These are phyloP conservation scores for Wolfiporia cocos DNA, from an alignment of 1,284 basidiomycete genomes.

Conservation along the genomic window DNA sequence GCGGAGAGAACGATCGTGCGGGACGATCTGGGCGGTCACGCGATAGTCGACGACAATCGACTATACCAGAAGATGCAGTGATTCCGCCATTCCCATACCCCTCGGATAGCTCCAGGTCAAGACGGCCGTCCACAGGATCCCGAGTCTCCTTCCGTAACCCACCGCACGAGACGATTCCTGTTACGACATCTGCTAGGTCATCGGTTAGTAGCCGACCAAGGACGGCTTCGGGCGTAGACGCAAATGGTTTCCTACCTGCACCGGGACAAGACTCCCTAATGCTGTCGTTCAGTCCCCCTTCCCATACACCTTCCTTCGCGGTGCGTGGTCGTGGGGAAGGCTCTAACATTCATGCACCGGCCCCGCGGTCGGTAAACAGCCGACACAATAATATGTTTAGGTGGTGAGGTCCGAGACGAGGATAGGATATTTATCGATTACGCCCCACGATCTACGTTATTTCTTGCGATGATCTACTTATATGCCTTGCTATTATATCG, in stretches of 20 bases:
- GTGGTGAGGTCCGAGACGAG: conserved; percentile 10
- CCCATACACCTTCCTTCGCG: conserved; percentile 13
- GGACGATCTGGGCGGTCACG: too few relatives aligned
- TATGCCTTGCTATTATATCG: too few relatives aligned
- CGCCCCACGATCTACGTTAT: too few relatives aligned
- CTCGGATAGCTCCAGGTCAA: not conserved
- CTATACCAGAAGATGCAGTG: not conserved
- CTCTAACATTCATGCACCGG: conserved; percentile 19
- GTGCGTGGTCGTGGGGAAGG: conserved; percentile 16
- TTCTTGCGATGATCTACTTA: too few relatives aligned
- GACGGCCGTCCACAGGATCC: conserved; percentile 1
- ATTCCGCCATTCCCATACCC: not conserved
- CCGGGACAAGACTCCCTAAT: conserved; percentile 8
- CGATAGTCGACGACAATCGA: not conserved
- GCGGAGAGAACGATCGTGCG: too few relatives aligned
- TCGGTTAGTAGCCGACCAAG: too few relatives aligned
- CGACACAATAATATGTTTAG: conserved; percentile 14
- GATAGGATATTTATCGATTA: not conserved
- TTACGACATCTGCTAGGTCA: too few relatives aligned
- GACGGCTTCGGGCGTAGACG: too few relatives aligned
- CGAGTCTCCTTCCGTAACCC: not conserved
- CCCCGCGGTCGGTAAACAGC: conserved; percentile 17
- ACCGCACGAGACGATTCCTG: too few relatives aligned
- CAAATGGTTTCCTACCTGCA: conserved; percentile 1
- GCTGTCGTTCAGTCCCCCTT: conserved; percentile 10